Evolutionary conservation across 2,329 filamentous ascomycete species (phyloP), one percentile per base, ranked within the genome.

Genomic region (Penicillium sp.): DNA sequence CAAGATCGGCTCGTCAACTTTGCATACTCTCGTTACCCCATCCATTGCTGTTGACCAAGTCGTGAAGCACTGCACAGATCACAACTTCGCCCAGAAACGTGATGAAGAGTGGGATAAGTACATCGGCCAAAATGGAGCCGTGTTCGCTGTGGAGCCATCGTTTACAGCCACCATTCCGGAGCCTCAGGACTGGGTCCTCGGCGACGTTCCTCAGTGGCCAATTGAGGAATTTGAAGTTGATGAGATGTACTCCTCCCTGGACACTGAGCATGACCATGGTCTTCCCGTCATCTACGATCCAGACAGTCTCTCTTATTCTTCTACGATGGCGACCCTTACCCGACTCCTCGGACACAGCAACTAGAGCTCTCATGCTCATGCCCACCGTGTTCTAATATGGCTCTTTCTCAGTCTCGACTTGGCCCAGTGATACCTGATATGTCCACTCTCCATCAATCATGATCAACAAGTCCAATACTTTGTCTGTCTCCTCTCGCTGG

Each of bases 201-300:
- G 11, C 5, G 21, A 39, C 7, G 25, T 39, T 13, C 47, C 47
- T 19, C 47, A 39, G 23, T 50, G 47, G 47, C 47, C 47, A 19
- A 21, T 49, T 5, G 50, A 57, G 38, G 50, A 47, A 38, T 44
- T 43, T 7, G 44, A 48, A 29, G 50, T 39, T 66, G 39, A 75
- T 80, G 65, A 79, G 81, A 31, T 84, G 81, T 79, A 53, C 47
- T 41, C 39, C 2, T 9, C 39, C 13, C 39, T 41, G 8, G 39
- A 41, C 9, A 16, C 39, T 23, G 21, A 25, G 21, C 21, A 7
- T 7, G 39, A 41, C 2, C 39, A 9, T 2, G 39, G 39, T 0
- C 7, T 41, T 25, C 39, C 39, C 25, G 13, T 25, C 21, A 41
- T 41, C 21, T 25, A 41, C 25, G 39, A 41, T 9, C 39, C 39